Base-by-base conservation (phyloP, 352 stramenopile species). In the Globisporangium iwayamae region DNA sequence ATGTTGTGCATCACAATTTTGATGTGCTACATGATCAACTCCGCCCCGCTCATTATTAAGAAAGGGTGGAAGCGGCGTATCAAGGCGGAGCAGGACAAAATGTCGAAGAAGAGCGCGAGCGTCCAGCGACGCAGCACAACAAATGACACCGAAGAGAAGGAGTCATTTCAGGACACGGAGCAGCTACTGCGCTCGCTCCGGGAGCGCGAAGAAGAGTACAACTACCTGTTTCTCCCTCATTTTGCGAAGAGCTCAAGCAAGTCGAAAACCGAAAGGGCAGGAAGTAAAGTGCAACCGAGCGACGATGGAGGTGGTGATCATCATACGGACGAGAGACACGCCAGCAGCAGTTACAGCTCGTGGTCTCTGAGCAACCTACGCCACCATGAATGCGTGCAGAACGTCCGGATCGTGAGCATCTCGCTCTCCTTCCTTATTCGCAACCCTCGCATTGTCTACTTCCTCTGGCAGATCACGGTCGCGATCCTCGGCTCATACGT, bases 131-230 rank as follows among this genome's bases (percentile, higher is more conserved):
- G 58, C 43, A 25, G 28, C 2, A 46, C 52, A 10, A 45, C 46
- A 14, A 53, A 32, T 0, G 70, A 85, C 61, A 43, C 56, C 1
- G 76, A 85, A 11, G 73, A 81, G 4, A 81, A 71, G 6, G 76
- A 85, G 57, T 81, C 71, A 5, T 84, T 90, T 25, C 78, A 89
- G 60, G 79, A 90, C 52, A 86, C 79, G 2, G 83, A 92, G 55
- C 66, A 78, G 9, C 65, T 89, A 1, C 60, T 90, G 32, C 79
- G 83, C 34, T 82, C 75, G 10, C 48, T 92, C 1, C 70, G 77
- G 38, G 77, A 87, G 46, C 73, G 76, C 7, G 81, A 90, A 61
- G 74, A 87, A 51, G 81, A 85, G 62, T 90, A 88, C 39, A 70
- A 87, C 54, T 90, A 88, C 28, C 54, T 79, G 28, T 85, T 88